Evolutionary conservation across 73 alveolate species (phyloP).

Genomic region (Diophrys sp.): DNA sequence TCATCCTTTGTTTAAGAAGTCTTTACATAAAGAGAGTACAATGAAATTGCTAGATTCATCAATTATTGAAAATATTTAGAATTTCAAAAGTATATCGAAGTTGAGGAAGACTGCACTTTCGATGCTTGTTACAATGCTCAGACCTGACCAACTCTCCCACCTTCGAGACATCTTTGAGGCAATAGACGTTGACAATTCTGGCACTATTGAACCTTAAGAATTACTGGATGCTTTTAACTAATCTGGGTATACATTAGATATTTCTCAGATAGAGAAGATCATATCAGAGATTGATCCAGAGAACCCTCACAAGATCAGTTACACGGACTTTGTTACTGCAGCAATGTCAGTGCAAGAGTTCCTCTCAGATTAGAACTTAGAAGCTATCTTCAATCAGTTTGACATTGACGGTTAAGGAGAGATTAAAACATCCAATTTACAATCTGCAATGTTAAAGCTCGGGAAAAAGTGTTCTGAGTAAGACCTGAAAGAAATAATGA

Average conservation of each 20-base stretch:
- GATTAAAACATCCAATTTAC: slow-evolving; percentile 21
- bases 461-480: slow-evolving; percentile 24
- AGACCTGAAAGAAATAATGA: slow-evolving; percentile 43
- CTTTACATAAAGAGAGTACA: too few species aligned
- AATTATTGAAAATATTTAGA: too few species aligned
- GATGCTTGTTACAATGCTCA: slow-evolving; percentile 53
- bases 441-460: slow-evolving; percentile 29
- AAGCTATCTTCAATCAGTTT: slow-evolving; percentile 40
- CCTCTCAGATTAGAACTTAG: slow-evolving; percentile 26
- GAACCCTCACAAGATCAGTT: slow-evolving; percentile 54
- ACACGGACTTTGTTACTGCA: slow-evolving; percentile 68
- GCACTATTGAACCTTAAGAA: slow-evolving; percentile 80
- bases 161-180: slow-evolving; percentile 77
- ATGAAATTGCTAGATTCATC: too few species aligned
- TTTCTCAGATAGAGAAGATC: slow-evolving; percentile 66
- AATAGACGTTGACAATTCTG: slow-evolving; percentile 87
- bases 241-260: slow-evolving; percentile 25
- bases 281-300: slow-evolving; percentile 42
- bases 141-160: slow-evolving; percentile 74
- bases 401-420: slow-evolving; percentile 38
- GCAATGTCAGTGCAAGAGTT: slow-evolving; percentile 30
- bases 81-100: slow-evolving; percentile 45
- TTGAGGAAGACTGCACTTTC: slow-evolving; percentile 67
- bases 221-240: slow-evolving; percentile 62
- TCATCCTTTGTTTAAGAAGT: slow-evolving; percentile 30